Evolutionary conservation across 192 early-diverging fungal genomes (phyloP), one percentile per base, ranked within the genome.

Genomic region (Rhizophagus clarus): DNA sequence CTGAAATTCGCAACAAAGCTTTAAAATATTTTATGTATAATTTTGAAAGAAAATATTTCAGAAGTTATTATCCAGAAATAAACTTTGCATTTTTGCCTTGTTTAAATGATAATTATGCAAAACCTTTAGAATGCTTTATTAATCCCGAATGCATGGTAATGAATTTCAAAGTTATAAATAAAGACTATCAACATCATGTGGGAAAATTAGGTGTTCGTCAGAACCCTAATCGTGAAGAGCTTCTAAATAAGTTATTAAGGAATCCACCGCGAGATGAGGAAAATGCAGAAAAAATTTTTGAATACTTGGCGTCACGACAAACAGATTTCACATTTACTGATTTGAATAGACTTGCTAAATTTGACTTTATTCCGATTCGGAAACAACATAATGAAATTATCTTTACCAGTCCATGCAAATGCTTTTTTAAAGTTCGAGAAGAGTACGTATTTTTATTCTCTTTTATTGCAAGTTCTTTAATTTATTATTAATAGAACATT

Each of bases 1-100:
- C 78, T 4, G 34, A 26, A 20, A 61, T 88, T 31, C 91, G 91
- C 26, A 81, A 79, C 7, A 81, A 88, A 24, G 87, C 93, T 2
- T 70, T 97, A 12, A 76, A 80, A 1, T 95, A 95, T 82, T 91
- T 97, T 62, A 79, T 95, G 11, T 90, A 94, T 11, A 85, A 95
- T 62, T 90, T 86, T 72, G 80, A 81, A 0, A 76, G 0, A 8
- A 37, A 85, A n/a, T 96, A 95, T 72, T 29, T 3, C 11, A 71
- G 4, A 63, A 82, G 10, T 97, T n/a, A n/a, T n/a, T n/a, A n/a
- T n/a, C n/a, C n/a, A n/a, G n/a, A 47, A 4, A 78, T 94, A 63
- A 84, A 83, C 17, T 77, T 79, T 0, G 80, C 84, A 12, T 97
- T 96, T 81, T 70, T 97, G 2, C 94, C 95, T 0, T 87, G 88